Evolutionary conservation across 768 basidiomycete species (phyloP), one percentile per base, ranked within the genome.

Genomic region (Pleurotus cornucopiae): DNA sequence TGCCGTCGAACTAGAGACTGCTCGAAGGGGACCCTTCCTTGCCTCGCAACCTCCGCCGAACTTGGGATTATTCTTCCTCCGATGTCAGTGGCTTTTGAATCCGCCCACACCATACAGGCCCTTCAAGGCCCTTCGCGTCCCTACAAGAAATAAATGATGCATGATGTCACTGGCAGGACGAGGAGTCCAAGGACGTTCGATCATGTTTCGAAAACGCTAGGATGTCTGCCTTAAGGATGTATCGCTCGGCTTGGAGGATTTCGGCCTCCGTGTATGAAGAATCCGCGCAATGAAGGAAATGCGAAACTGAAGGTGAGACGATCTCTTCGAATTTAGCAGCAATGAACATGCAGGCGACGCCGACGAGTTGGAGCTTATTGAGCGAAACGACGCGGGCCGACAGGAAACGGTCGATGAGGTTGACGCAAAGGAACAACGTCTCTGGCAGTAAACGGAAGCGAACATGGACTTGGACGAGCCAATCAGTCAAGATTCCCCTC

Each of bases 321-420:
- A 95, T 89, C 72, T 98, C 96, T 73, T 99, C 97, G 55, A 96
- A 94, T 71, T 99, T 99, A 26, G 94, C 84, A 0, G 97, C 85
- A 61, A 98, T 81, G 73, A 97, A 95, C 69, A 99, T 81, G 64
- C 93, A 92, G 1, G 95, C 91, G 44, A 97, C 81, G 46, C 97
- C 97, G 44, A 98, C 94, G 30, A 99, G 84, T 71, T 98, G 97
- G 21, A 98, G 86, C 70, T 97, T 97, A 65, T 88, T 85, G 48
- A 98, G 80, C 7, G 94, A 94, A 54, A 97, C 90, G 5, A 78
- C 74, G 3, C 95, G 89, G 9, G 82, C 77, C 0, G 85, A 86
- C 26, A 90, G 77, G 76, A 90, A 90, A 41, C 89, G 86, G 62
- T 90, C 88, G 60, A 98, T 88, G 68, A 98, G 87, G 78, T 99